Conservation (phyloP, 169 alveolate genomes). For the Cryptosporidium sp. region DNA sequence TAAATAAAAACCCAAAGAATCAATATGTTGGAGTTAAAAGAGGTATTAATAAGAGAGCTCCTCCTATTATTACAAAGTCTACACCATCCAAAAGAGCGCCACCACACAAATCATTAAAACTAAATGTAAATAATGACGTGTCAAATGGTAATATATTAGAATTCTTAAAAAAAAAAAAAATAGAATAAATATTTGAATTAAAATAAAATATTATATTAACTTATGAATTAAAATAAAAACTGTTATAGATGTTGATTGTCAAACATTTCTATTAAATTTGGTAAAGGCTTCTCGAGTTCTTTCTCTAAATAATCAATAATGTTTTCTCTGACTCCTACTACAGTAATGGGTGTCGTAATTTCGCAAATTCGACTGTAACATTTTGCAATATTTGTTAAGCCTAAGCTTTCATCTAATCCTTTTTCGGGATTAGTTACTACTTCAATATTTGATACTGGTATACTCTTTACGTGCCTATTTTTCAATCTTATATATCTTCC, state of each 20-base stretch:
- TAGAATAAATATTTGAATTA: not conserved
- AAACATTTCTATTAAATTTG: constrained; percentile 45
- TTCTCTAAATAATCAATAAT: constrained; percentile 34
- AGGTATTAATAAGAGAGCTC: not conserved
- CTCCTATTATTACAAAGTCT: not conserved
- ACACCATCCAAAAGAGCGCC: not conserved
- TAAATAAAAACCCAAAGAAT: not conserved
- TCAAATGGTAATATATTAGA: constrained; percentile 16
- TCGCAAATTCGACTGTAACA: constrained; percentile 16
- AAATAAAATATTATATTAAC: not conserved
- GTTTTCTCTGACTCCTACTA: constrained; percentile 50
- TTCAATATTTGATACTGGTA: constrained; percentile 35
- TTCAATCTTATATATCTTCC: constrained; percentile 57
- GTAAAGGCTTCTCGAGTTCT: constrained; percentile 44
- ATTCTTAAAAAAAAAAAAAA: not conserved
- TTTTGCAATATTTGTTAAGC: constrained; percentile 16
- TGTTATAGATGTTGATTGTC: not conserved
- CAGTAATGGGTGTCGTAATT: constrained; percentile 47
- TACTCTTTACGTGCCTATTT: constrained; percentile 56
- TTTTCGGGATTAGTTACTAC: constrained; percentile 17
- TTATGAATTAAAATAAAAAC: not conserved
- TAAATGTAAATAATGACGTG: not conserved
- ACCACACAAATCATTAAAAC: not conserved
- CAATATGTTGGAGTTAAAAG: constrained; percentile 19
- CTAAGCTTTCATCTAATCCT: not conserved